These are phyloP conservation scores for Lindgomyces ingoldianus DNA, from an alignment of 495 filamentous ascomycete species.

Conservation along the genomic window DNA sequence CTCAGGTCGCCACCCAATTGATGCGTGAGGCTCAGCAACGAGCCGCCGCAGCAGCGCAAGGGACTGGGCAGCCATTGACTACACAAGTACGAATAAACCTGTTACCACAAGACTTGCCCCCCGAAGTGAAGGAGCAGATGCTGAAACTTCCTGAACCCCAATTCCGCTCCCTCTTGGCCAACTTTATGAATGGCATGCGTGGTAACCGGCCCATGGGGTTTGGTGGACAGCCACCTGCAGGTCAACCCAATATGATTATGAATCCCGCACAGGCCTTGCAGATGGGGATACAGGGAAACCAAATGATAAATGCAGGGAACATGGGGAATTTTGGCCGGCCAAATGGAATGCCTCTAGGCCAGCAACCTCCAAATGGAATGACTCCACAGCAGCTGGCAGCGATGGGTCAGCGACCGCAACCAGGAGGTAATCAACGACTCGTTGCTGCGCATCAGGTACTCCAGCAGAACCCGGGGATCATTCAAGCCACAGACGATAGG, in stretches of 20 bases:
- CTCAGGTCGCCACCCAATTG: slow-evolving; percentile 30
- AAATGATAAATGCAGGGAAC: slow-evolving; percentile 22
- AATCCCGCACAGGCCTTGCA: slow-evolving; percentile 21
- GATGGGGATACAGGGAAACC: slow-evolving; percentile 17
- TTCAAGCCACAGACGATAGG: slow-evolving; percentile 16
- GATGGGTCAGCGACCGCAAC: slow-evolving; percentile 6
- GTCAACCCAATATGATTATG: slow-evolving; percentile 25
- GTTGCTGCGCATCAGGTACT: slow-evolving; percentile 4
- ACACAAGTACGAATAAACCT: slow-evolving; percentile 19
- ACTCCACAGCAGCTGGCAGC: slow-evolving; percentile 13
- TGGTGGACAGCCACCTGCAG: slow-evolving; percentile 11
- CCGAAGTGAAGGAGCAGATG: slow-evolving; percentile 33
- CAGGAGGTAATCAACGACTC: slow-evolving; percentile 13
- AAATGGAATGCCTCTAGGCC: slow-evolving; percentile 21
- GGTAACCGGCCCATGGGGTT: slow-evolving; percentile 5
- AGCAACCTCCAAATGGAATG: slow-evolving; percentile 23
- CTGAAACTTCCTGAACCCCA: slow-evolving; percentile 25
- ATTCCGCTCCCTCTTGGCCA: slow-evolving; percentile 21
- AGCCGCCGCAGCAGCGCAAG: slow-evolving; percentile 9
- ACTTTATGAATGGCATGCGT: neutral
- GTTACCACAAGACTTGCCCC: slow-evolving; percentile 28
- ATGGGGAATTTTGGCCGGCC: slow-evolving; percentile 5
- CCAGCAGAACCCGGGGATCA: slow-evolving; percentile 29
- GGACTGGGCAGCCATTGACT: slow-evolving; percentile 28
- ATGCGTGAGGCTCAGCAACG: slow-evolving; percentile 35